Evolutionary conservation across 768 basidiomycete species (phyloP).

Genomic region (Clitopilus hobsonii): DNA sequence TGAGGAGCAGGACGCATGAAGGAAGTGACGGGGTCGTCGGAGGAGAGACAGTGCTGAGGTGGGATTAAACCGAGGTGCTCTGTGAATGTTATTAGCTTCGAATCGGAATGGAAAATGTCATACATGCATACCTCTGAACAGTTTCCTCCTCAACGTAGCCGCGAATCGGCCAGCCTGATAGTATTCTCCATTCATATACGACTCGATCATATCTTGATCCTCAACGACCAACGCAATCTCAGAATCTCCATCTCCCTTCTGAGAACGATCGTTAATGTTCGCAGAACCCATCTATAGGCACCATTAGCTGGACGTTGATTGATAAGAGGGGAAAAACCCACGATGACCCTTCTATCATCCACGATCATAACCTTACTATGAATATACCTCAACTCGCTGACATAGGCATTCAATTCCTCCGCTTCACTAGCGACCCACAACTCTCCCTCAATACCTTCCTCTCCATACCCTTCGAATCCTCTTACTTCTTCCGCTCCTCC

Average conservation of each 20-base stretch:
- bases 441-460: conserved; percentile 33
- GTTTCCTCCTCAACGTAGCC: conserved; percentile 71
- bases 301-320: not conserved
- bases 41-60: conserved; percentile 53
- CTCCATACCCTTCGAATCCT: not conserved
- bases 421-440: conserved; percentile 79
- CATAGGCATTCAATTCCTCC: conserved; percentile 81
- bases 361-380: conserved; percentile 93
- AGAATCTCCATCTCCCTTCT: conserved; percentile 90
- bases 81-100: conserved; percentile 20
- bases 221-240: conserved; percentile 94
- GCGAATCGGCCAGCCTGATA: conserved; percentile 80
- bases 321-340: conserved; percentile 29
- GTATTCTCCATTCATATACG: conserved; percentile 72
- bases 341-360: conserved; percentile 86
- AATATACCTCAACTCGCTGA: conserved; percentile 78
- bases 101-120: conserved; percentile 1
- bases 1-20: conserved; percentile 81
- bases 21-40: conserved; percentile 32
- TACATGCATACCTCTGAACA: conserved; percentile 86
- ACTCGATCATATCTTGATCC: conserved; percentile 72
- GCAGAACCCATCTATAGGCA: conserved; percentile 81
- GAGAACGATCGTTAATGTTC: conserved; percentile 86
- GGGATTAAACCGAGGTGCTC: conserved; percentile 86
- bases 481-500: not conserved